Evolutionary conservation across 805 yeast genomes (phyloP), one percentile per base, ranked within the genome.

Genomic region (Candida ortonii): DNA sequence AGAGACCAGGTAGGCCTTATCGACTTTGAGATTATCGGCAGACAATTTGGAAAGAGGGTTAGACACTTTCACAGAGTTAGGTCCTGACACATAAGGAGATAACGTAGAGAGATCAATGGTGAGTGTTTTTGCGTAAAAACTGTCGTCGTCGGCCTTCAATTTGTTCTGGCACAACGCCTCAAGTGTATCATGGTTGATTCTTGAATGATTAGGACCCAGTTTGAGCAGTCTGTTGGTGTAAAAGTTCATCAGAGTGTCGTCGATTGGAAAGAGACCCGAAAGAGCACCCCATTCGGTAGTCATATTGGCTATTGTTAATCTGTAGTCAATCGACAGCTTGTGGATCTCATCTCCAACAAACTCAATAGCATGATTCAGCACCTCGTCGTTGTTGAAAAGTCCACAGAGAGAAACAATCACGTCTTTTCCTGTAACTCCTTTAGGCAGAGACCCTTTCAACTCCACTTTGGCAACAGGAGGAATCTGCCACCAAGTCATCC

Each of bases 401-500:
- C 98, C 99, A 69, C 99, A 93, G 27, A 93, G 71, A 0, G 97
- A 93, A 15, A 94, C 95, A 58, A 93, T 93, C 32, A 93, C 93
- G 64, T 93, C 99, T 62, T 93, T 93, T 43, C 99, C 99, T 3
- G 95, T 79, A 12, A 86, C 88, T 12, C 96, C 96, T 32, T 71
- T 64, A 9, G 94, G 96, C 39, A 93, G 71, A 47, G 74, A 62
- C 26, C 96, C 96, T 46, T 73, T 68, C 36, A 93, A 72, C 59
- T 86, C 94, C 7, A 93, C 97, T 52, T 80, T 78, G 22, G 97
- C 98, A 16, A 93, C 97, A 1, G 98, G 97, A 3, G 99, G 99
- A 36, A 93, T 86, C 74, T 94, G 98, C 98, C 98, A 93, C 99
- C 99, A 93, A 3, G 98, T 93, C 65, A 88, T 95, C 25, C 97